A percentile compares a stretch with the other conserved stretches of the same genome.
phyloP scores from a whole-genome alignment of 768 basidiomycete genomes.

The Collybia mongolica region DNA sequence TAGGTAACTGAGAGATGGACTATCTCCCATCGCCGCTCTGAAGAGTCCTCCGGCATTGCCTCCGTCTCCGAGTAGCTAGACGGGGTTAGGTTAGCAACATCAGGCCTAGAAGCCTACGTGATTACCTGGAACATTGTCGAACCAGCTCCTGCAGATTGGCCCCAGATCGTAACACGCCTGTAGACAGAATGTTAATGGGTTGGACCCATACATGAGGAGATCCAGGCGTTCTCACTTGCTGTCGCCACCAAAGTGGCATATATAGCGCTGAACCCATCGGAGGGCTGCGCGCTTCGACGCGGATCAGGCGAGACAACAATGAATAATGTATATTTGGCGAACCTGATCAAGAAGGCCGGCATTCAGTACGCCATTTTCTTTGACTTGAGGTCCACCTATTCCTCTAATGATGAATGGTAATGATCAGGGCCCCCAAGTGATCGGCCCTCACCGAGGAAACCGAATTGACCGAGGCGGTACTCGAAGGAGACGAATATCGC shows the following conservation, averaged over 20 bases:
- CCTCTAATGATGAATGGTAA: not conserved
- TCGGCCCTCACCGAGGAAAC: slow-evolving; percentile 32
- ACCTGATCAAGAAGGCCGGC: slow-evolving; percentile 42
- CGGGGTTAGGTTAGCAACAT: not conserved
- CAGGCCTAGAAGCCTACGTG: not conserved
- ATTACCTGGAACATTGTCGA: slow-evolving; percentile 40
- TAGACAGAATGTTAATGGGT: not conserved
- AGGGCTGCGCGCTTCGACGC: slow-evolving; percentile 28
- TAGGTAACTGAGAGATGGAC: slow-evolving; percentile 36
- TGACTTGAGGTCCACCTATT: slow-evolving; percentile 31
- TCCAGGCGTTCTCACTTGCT: slow-evolving; percentile 18
- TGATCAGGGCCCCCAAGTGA: not conserved
- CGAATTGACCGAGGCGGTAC: slow-evolving; percentile 41
- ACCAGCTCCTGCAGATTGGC: slow-evolving; percentile 40
- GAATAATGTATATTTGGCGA: not conserved
- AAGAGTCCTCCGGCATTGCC: slow-evolving; percentile 37
- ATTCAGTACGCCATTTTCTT: slow-evolving; percentile 31
- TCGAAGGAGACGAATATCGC: slow-evolving; percentile 41
- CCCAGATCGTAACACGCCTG: slow-evolving; percentile 42
- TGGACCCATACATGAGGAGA: not conserved
- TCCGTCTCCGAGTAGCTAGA: slow-evolving; percentile 36
- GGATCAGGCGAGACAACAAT: not conserved
- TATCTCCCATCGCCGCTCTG: slow-evolving; percentile 41
- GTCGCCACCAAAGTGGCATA: slow-evolving; percentile 35
- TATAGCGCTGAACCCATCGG: slow-evolving; percentile 37